Conservation (phyloP, 2,329 filamentous ascomycete species). For the Exophiala sp. region DNA sequence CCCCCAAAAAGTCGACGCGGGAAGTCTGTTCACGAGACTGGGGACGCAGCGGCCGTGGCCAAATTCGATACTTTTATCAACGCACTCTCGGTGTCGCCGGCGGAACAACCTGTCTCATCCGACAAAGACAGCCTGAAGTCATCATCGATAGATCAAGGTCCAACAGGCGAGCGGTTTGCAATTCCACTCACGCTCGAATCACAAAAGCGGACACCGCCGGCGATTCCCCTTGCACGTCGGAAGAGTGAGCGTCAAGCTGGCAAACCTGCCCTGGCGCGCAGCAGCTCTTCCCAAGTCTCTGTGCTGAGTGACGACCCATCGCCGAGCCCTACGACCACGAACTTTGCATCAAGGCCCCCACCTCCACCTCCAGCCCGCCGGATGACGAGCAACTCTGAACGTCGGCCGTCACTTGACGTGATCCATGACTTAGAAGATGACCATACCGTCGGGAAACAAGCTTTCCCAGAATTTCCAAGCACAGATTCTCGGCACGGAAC, state of each 20-base stretch:
- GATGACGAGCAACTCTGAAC: constrained; percentile 37
- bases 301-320: constrained; percentile 20
- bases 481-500: constrained; percentile 1
- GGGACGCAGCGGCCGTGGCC: constrained; percentile 9
- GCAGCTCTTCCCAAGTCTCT: constrained; percentile 33
- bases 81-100: constrained; percentile 14
- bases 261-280: constrained; percentile 35
- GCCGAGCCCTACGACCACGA: constrained; percentile 32
- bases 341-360: constrained; percentile 32
- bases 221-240: constrained; percentile 48
- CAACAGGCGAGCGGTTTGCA: constrained; percentile 4
- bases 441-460: neutral
- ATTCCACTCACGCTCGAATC: neutral
- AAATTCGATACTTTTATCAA: constrained; percentile 24
- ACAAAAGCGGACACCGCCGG: constrained; percentile 39
- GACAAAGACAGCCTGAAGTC: constrained; percentile 21
- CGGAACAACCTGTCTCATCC: constrained; percentile 3
- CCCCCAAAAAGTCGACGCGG: constrained; percentile 76
- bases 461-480: neutral
- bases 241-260: constrained; percentile 43
- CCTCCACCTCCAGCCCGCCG: constrained; percentile 52
- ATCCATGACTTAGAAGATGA: constrained; percentile 7
- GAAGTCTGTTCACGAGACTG: constrained; percentile 58
- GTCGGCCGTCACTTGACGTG: constrained; percentile 22
- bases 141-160: constrained; percentile 27